These are phyloP conservation scores for Lignosus rhinocerotis DNA, from an alignment of 1,284 basidiomycete genomes.

Conservation along the genomic window DNA sequence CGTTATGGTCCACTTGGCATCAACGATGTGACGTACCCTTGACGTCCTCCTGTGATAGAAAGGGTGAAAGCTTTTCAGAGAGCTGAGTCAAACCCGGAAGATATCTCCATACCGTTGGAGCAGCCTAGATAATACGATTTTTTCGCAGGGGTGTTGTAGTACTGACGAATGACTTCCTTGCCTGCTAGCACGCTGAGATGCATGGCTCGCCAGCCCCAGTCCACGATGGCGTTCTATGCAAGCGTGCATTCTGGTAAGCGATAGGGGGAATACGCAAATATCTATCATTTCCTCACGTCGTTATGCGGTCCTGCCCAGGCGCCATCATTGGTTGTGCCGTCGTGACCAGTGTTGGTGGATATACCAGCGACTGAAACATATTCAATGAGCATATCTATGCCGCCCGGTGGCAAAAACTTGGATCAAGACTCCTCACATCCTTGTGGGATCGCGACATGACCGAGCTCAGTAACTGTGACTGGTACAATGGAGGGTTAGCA, in stretches of 20 bases:
- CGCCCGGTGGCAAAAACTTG: not conserved
- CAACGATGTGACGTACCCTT: conserved; percentile 23
- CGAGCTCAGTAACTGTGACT: conserved; percentile 32
- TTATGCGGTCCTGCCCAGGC: conserved; percentile 32
- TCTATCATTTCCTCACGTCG: conserved; percentile 21
- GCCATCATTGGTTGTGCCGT: conserved; percentile 19
- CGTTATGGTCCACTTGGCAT: not conserved
- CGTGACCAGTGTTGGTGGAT: conserved; percentile 32
- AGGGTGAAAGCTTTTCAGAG: not conserved
- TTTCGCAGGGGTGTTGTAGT: conserved; percentile 25
- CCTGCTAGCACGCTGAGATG: conserved; percentile 30
- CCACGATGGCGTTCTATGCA: conserved; percentile 31
- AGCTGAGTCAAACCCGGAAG: not conserved
- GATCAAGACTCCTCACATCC: conserved; percentile 22
- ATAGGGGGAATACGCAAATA: not conserved
- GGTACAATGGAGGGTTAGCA: not conserved
- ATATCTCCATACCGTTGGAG: conserved; percentile 28
- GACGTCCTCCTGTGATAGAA: conserved; percentile 24
- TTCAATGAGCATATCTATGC: not conserved
- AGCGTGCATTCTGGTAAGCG: not conserved
- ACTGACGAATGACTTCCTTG: conserved; percentile 29
- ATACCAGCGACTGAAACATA: conserved; percentile 28
- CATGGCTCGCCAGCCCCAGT: conserved; percentile 32
- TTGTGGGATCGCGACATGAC: conserved; percentile 28
- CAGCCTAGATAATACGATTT: conserved; percentile 35